Percentiles rank a stretch among this genome's conserved stretches.
Conservation (phyloP, 495 filamentous ascomycete genomes). For the Hypomontagnella monticulosa region DNA sequence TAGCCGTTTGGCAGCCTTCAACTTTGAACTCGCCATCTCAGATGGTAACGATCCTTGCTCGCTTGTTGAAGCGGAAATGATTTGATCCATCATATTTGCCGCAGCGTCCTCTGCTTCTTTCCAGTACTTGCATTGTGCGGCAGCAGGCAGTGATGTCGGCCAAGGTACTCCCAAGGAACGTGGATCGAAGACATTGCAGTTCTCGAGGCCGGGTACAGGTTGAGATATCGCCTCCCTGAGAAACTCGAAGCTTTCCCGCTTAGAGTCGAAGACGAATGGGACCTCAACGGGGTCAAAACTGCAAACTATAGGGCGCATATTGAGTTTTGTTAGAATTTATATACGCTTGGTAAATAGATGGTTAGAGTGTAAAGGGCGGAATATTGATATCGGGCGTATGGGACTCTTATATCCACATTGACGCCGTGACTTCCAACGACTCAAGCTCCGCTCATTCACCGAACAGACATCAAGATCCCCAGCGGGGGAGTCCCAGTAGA, state of each 20-base stretch:
- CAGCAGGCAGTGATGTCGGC: constrained; percentile 20
- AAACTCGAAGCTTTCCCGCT: constrained; percentile 13
- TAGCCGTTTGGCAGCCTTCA: constrained; percentile 13
- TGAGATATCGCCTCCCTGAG: constrained; percentile 1
- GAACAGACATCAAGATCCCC: background rate
- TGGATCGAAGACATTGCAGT: constrained; percentile 10
- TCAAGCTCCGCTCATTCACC: background rate
- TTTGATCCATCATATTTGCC: constrained; percentile 1
- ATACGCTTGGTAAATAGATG: too few relatives aligned
- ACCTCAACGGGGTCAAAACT: constrained; percentile 5
- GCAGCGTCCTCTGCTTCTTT: constrained; percentile 12
- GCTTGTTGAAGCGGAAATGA: background rate
- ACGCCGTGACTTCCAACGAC: background rate
- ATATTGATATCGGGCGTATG: background rate
- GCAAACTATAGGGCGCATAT: constrained; percentile 4
- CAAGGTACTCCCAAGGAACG: constrained; percentile 6
- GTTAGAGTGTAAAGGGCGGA: background rate
- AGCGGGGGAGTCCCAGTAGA: background rate
- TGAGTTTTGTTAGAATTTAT: background rate
- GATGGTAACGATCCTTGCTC: constrained; percentile 17
- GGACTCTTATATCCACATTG: background rate
- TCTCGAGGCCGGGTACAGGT: constrained; percentile 3
- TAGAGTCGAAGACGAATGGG: background rate
- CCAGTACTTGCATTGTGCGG: constrained; percentile 19
- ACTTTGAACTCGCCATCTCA: constrained; percentile 1